Conservation (phyloP, 164 flowering plant genomes). For the Paratinospora sagittata region DNA sequence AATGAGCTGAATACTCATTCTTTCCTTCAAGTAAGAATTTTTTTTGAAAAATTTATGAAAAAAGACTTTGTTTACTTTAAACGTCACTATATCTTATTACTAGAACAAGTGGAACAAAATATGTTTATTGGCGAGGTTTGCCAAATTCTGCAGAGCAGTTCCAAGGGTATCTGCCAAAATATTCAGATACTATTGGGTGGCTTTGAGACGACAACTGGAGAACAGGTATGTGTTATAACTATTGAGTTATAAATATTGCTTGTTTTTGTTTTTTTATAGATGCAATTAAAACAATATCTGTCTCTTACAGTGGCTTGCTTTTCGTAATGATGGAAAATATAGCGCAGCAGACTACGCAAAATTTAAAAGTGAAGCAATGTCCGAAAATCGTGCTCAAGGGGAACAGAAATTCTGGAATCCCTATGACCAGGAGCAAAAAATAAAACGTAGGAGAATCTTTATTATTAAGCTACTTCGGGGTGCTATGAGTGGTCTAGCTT, state of each 20-base stretch:
- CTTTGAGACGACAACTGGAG: conserved; percentile 89
- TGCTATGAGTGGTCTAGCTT: conserved; percentile 62
- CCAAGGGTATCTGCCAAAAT: conserved; percentile 46
- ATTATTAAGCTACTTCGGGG: conserved; percentile 66
- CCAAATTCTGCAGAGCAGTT: conserved; percentile 41
- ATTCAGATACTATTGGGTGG: conserved; percentile 76
- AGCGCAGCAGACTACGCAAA: conserved; percentile 91
- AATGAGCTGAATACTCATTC: conserved; percentile 81
- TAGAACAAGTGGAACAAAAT: neutral
- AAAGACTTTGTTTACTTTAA: neutral
- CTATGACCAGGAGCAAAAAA: conserved; percentile 42
- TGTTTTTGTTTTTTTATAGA: neutral
- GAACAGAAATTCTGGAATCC: conserved; percentile 56
- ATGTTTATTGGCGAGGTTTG: neutral
- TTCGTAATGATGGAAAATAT: conserved; percentile 71
- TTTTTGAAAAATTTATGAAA: neutral
- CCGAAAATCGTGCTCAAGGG: conserved; percentile 28
- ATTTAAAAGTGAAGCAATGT: conserved; percentile 49
- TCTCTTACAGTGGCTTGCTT: conserved; percentile 87
- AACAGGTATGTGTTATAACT: conserved; percentile 53
- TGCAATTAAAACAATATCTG: conserved; percentile 10
- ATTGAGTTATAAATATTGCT: conserved; percentile 7
- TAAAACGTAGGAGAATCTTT: conserved; percentile 53
- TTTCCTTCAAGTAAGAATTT: conserved; percentile 62
- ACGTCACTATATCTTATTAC: neutral